Evolutionary conservation across 805 yeast species (phyloP).

Genomic region (Lachancea kluyveri): DNA sequence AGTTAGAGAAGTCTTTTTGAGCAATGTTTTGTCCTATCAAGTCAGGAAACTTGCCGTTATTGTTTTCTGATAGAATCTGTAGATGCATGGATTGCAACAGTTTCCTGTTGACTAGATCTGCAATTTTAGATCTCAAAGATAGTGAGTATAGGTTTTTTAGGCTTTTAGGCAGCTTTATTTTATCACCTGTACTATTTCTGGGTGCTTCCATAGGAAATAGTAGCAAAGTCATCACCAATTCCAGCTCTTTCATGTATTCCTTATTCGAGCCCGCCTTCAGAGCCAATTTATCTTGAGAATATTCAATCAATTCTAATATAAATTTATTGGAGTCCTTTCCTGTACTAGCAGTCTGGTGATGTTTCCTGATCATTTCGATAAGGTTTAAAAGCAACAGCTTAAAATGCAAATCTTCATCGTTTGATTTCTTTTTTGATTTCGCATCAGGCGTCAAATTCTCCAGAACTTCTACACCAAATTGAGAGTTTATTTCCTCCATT

Average conservation of each 20-base stretch:
- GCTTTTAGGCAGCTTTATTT: conserved; percentile 46
- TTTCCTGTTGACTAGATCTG: conserved; percentile 60
- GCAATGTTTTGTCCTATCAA: conserved; percentile 13
- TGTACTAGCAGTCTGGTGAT: conserved; percentile 19
- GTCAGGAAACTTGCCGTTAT: conserved; percentile 16
- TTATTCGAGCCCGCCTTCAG: conserved; percentile 53
- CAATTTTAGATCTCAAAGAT: conserved; percentile 57
- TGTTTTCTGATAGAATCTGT: conserved; percentile 10
- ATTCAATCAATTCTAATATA: conserved; percentile 46
- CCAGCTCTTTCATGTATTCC: conserved; percentile 63
- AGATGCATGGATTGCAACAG: conserved; percentile 22
- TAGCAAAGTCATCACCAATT: conserved; percentile 76
- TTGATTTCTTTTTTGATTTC: conserved; percentile 44
- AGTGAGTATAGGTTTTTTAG: conserved; percentile 52
- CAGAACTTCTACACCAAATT: conserved; percentile 23
- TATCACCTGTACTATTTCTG: conserved; percentile 4
- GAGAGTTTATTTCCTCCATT: conserved; percentile 26
- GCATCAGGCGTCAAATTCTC: conserved; percentile 10
- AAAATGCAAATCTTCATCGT: conserved; percentile 69
- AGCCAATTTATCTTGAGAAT: conserved; percentile 58
- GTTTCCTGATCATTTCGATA: conserved; percentile 68
- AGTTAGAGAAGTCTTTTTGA: conserved; percentile 8
- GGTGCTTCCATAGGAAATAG: conserved; percentile 36
- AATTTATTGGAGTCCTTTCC: conserved; percentile 39
- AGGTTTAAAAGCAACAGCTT: conserved; percentile 64